phyloP scores from a whole-genome alignment of 306 rosid species.

The Dicorynia guianensis region DNA sequence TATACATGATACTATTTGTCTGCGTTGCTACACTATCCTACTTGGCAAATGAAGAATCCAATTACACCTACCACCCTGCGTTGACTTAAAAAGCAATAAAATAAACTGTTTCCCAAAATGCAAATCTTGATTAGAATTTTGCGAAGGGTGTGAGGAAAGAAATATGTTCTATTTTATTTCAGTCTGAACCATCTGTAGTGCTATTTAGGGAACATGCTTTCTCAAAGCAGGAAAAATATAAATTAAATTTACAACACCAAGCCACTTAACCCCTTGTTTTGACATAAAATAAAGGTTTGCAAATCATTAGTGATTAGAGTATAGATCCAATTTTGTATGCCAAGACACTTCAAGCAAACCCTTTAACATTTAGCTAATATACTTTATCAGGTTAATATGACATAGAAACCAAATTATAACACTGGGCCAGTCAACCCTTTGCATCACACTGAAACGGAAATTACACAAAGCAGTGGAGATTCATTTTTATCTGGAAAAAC shows the following conservation, averaged over 20 bases:
- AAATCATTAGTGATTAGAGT: constrained; percentile 1
- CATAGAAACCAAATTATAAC: not conserved
- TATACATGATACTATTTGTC: constrained; percentile 7
- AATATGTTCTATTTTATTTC: too few relatives aligned
- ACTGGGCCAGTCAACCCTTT: constrained; percentile 11
- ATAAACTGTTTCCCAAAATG: constrained; percentile 2
- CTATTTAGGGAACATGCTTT: constrained; percentile 13
- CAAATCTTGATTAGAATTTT: not conserved
- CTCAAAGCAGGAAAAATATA: constrained; percentile 6
- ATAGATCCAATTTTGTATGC: constrained; percentile 24
- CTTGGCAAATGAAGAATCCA: constrained; percentile 31
- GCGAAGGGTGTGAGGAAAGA: too few relatives aligned
- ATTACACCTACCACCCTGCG: constrained; percentile 11
- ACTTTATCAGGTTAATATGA: constrained; percentile 9
- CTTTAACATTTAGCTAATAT: constrained; percentile 20
- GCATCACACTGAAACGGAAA: constrained; percentile 9
- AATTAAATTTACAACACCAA: not conserved
- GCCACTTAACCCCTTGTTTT: not conserved
- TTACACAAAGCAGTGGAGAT: constrained; percentile 2
- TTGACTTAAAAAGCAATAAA: constrained; percentile 32
- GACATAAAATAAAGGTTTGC: not conserved
- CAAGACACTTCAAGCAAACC: not conserved
- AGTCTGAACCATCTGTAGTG: not conserved
- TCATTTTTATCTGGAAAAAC: constrained; percentile 30
- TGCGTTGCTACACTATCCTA: constrained; percentile 7